Conservation (phyloP, 2,329 filamentous ascomycete species). For the Podosphaera aphanis region DNA sequence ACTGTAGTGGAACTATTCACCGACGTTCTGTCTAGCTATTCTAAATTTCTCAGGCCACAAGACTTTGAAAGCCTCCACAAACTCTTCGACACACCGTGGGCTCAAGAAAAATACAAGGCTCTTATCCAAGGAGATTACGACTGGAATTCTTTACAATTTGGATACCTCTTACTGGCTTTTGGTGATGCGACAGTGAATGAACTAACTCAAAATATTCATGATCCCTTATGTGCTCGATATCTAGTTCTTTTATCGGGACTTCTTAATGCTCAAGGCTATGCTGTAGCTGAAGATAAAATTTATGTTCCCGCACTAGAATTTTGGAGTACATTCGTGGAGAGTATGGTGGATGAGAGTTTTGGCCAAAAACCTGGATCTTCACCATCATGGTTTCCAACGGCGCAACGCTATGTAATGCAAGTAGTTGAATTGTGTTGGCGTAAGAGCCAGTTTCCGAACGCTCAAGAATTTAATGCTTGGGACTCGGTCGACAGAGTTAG, state of each 20-base stretch:
- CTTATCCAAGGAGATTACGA: constrained; percentile 37
- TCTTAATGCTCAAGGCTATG: constrained; percentile 39
- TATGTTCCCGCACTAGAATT: constrained; percentile 55
- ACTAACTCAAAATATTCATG: constrained; percentile 29
- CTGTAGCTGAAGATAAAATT: constrained; percentile 49
- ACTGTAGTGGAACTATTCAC: constrained; percentile 38
- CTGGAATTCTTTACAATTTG: constrained; percentile 41
- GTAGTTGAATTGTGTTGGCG: constrained; percentile 42
- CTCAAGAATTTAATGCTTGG: constrained; percentile 36
- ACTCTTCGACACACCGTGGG: constrained; percentile 38
- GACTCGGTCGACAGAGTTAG: constrained; percentile 42
- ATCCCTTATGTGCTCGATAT: constrained; percentile 24
- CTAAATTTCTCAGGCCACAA: constrained; percentile 32
- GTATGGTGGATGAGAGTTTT: constrained; percentile 33
- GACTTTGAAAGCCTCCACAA: constrained; percentile 33
- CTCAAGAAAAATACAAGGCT: constrained; percentile 28
- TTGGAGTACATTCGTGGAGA: constrained; percentile 56
- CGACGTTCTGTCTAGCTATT: constrained; percentile 41
- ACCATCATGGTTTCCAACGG: constrained; percentile 31
- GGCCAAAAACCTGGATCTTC: constrained; percentile 17
- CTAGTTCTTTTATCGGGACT: constrained; percentile 39
- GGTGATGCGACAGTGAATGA: constrained; percentile 40
- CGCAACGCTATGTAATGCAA: constrained; percentile 34
- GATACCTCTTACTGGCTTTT: constrained; percentile 42
- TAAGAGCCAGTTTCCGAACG: constrained; percentile 39